phyloP scores from a whole-genome alignment of 768 basidiomycete genomes.

The Pisolithus tinctorius region DNA sequence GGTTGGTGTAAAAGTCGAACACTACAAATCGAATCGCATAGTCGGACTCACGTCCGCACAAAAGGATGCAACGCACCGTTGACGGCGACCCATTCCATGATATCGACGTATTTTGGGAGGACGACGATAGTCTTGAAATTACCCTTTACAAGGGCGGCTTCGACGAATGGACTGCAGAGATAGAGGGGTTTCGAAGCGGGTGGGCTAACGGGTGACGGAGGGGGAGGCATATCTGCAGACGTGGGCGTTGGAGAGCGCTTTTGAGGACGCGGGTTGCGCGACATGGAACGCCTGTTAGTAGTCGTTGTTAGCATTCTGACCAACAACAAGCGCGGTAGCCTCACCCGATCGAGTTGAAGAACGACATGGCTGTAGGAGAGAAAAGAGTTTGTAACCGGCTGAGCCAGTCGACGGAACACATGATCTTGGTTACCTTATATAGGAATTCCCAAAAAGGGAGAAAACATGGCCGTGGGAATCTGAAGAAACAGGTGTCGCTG shows the following conservation, averaged over 20 bases:
- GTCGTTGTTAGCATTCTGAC: slow-evolving; percentile 3
- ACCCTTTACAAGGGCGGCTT: slow-evolving; percentile 92
- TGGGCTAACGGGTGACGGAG: slow-evolving; percentile 31
- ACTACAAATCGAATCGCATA: slow-evolving; percentile 39
- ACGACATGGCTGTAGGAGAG: slow-evolving; percentile 48
- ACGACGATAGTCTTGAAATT: slow-evolving; percentile 99
- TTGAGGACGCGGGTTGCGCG: slow-evolving; percentile 57
- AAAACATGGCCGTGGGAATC: slow-evolving; percentile 13
- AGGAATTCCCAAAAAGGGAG: neutral
- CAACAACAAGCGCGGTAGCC: slow-evolving; percentile 17
- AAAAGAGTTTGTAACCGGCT: neutral
- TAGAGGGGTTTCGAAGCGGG: slow-evolving; percentile 61
- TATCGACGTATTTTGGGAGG: slow-evolving; percentile 90
- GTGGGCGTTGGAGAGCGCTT: slow-evolving; percentile 75
- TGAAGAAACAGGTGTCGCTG: slow-evolving; percentile 13
- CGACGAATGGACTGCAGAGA: slow-evolving; percentile 90
- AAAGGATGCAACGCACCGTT: slow-evolving; percentile 60
- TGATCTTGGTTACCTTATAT: neutral
- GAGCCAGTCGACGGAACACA: neutral
- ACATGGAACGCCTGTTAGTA: slow-evolving; percentile 61
- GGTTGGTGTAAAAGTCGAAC: slow-evolving; percentile 94
- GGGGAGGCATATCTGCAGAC: slow-evolving; percentile 44
- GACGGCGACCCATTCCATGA: slow-evolving; percentile 96
- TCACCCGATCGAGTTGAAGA: slow-evolving; percentile 78
- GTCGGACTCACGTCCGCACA: too few species aligned